Base-by-base conservation (phyloP, 768 basidiomycete species). In the Botryobasidium botryosum region DNA sequence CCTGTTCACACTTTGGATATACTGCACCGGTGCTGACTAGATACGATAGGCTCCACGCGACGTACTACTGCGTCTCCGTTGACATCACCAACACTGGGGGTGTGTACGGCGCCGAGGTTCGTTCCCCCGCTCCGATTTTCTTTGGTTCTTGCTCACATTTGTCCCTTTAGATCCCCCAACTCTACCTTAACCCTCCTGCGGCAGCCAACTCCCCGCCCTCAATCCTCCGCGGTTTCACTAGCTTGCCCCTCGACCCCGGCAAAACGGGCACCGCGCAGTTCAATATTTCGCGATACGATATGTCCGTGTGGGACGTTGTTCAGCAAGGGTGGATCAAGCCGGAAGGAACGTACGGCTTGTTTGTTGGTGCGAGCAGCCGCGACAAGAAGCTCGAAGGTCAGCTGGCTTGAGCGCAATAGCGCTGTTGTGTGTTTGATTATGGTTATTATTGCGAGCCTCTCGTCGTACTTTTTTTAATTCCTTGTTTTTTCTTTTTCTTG, bases 191-290 rank as follows among this genome's bases (percentile, higher is more conserved):
- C 6, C 67, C 65, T 23, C 74, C 73, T 5, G 54, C 68, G 6
- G 65, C 68, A 3, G 62, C 71, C 1, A 57, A 64, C 12, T 61
- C 65, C 2, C 68, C 74, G 4, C 74, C 74, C 0, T 62, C 62
- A 49, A 64, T 63, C 36, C 59, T 76, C 43, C 73, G 72, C 56
- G 74, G 73, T 13, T 76, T 76, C 50, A 70, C 73, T 52, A 67
- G 65, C 42, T 53, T 74, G 10, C 55, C 39, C 46, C 51, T 64
- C 17, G 44, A 29, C 18, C 49, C 68, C 0, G 69, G 68, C 7
- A 60, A 68, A 50, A 67, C 65, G 24, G 62, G 60, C 44, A 64
- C 56, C 2, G 70, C 72, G 17, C 64, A 64, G 5, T 55, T 74
- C 50, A 52, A 64, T 39, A 60, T 75, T n/a, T 65, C 68, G 4